These are phyloP conservation scores for Fusarium ambrosium DNA, from an alignment of 2,329 filamentous ascomycete species.

Conservation along the genomic window DNA sequence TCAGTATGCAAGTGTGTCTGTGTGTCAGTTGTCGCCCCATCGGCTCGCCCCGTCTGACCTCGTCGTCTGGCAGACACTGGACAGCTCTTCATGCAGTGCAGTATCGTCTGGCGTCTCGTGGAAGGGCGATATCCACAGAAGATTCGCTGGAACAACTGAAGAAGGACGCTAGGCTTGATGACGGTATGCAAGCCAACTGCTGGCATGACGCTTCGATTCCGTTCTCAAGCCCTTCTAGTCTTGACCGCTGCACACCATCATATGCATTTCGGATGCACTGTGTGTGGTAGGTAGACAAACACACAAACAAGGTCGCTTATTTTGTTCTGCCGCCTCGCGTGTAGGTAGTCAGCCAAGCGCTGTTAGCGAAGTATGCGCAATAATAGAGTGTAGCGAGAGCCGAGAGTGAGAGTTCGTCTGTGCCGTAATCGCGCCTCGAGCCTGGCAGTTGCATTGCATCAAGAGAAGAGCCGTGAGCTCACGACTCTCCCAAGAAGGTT, in stretches of 20 bases:
- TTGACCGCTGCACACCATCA: slow-evolving; percentile 17
- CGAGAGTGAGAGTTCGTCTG: neutral
- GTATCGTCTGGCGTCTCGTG: slow-evolving; percentile 10
- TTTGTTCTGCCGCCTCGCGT: slow-evolving; percentile 1
- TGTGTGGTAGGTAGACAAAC: slow-evolving; percentile 5
- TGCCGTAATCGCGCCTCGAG: slow-evolving; percentile 8
- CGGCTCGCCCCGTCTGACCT: slow-evolving; percentile 13
- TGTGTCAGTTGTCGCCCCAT: slow-evolving; percentile 3
- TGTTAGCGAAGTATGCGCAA: neutral
- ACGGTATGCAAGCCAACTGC: slow-evolving; percentile 18
- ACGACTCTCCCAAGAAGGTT: slow-evolving; percentile 16
- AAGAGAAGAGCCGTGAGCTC: neutral
- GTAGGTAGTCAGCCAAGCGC: neutral
- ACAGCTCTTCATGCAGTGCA: neutral
- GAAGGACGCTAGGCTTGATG: slow-evolving; percentile 31
- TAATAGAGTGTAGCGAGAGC: neutral
- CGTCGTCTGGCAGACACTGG: neutral
- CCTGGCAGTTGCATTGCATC: slow-evolving; percentile 9
- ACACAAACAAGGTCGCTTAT: slow-evolving; percentile 3
- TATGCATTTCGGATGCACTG: neutral
- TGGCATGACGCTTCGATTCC: slow-evolving; percentile 17
- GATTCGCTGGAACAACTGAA: slow-evolving; percentile 28
- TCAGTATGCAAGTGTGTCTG: slow-evolving; percentile 5
- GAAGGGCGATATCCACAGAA: slow-evolving; percentile 24
- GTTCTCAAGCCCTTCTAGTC: neutral